phyloP scores from a whole-genome alignment of 805 yeast species.

The Myxozyma lipomycoides region DNA sequence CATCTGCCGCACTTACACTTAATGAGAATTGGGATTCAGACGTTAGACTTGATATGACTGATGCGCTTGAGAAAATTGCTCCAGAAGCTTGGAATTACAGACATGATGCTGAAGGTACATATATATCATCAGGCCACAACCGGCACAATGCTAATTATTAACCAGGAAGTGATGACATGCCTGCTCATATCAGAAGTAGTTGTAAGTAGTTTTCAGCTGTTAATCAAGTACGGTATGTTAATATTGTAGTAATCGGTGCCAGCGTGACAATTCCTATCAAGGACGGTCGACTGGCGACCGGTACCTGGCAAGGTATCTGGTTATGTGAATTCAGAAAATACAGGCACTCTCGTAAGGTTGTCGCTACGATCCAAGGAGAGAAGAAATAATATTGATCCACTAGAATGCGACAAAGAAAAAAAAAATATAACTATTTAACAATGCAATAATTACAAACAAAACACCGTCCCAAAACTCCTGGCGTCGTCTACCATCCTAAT shows the following conservation, averaged over 20 bases:
- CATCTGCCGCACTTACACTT: conserved; percentile 70
- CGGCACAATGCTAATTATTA: too few species aligned
- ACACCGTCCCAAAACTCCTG: not conserved
- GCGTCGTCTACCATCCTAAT: not conserved
- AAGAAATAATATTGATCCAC: conserved; percentile 4
- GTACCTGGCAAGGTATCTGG: conserved; percentile 87
- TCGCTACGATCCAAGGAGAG: conserved; percentile 70
- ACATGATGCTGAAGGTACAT: conserved; percentile 66
- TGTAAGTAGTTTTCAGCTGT: conserved; percentile 28
- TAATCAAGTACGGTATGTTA: too few species aligned
- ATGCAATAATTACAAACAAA: not conserved
- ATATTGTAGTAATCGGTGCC: conserved; percentile 50
- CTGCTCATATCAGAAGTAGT: conserved; percentile 68
- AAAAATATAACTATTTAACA: not conserved
- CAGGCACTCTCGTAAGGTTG: conserved; percentile 59
- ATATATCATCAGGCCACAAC: not conserved
- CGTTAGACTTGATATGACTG: conserved; percentile 65
- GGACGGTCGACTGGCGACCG: conserved; percentile 63
- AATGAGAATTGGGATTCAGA: conserved; percentile 81
- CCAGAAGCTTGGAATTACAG: conserved; percentile 59
- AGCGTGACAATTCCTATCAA: conserved; percentile 63
- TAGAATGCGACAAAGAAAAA: not conserved
- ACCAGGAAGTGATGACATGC: conserved; percentile 66
- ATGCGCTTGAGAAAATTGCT: conserved; percentile 57
- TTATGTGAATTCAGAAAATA: conserved; percentile 66